These are phyloP conservation scores for Mycena latifolia DNA, from an alignment of 768 basidiomycete genomes.

Conservation along the genomic window DNA sequence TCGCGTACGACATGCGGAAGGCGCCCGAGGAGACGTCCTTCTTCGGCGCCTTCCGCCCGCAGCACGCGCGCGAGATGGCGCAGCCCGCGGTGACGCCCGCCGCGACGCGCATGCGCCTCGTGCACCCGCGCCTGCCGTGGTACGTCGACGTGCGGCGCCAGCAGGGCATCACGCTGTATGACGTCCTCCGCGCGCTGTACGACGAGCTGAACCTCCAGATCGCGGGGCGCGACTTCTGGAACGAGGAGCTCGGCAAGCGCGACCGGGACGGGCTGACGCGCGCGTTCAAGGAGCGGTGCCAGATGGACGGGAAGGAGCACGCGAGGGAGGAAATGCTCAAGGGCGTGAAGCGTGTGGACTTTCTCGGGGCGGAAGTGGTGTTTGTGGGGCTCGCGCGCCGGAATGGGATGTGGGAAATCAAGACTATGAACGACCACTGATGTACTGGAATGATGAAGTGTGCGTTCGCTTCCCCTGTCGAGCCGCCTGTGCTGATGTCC, in stretches of 20 bases:
- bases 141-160: conserved; percentile 56
- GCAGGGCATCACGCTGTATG: conserved; percentile 56
- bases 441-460: not conserved
- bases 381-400: conserved; percentile 52
- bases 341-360: conserved; percentile 62
- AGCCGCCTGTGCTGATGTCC: not conserved
- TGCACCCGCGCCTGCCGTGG: conserved; percentile 61
- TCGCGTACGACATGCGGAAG: conserved; percentile 27
- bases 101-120: conserved; percentile 57
- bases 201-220: conserved; percentile 50
- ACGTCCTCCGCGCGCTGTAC: conserved; percentile 56
- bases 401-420: conserved; percentile 62
- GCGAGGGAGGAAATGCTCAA: conserved; percentile 44
- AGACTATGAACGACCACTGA: not conserved
- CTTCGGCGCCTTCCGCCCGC: conserved; percentile 21
- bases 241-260: conserved; percentile 54
- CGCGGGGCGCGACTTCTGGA: conserved; percentile 56
- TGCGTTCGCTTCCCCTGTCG: too few species aligned
- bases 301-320: not conserved
- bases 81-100: conserved; percentile 58
- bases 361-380: conserved; percentile 52
- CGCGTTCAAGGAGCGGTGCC: conserved; percentile 54
- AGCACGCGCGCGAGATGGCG: conserved; percentile 48
- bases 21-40: conserved; percentile 7
- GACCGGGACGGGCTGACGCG: conserved; percentile 50